Base-by-base conservation (phyloP, 2,329 filamentous ascomycete species). In the Diaporthe citrichinensis region DNA sequence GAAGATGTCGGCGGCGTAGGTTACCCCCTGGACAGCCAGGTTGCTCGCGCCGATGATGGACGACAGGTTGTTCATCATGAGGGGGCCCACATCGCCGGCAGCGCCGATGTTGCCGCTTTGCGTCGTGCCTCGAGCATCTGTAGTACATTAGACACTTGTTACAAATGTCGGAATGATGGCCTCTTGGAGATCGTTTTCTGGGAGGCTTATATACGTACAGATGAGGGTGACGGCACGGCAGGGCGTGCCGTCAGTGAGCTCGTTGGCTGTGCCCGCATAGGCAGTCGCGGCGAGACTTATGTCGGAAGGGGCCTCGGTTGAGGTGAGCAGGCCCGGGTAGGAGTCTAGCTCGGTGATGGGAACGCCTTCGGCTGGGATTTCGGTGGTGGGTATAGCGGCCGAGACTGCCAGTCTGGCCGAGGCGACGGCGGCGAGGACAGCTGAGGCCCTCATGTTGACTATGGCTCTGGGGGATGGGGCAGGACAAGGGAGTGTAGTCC, bases 21-120 rank as follows among this genome's bases (percentile, higher is more conserved):
- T 77, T 23, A 82, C 78, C 2, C 81, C 81, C 71, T 81, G 79
- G 7, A 81, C 78, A 20, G 79, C 79, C 20, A 81, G 57, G 14
- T 73, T 49, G 17, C 72, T 61, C 2, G 68, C 71, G 25, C 74
- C 77, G 46, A 80, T 72, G 14, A 76, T 71, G 41, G 69, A 65
- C 23, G 61, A 57, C 7, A 82, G 71, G 4, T 79, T 79, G 20
- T 78, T 59, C 51, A 80, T 74, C 49, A 81, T 78, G 23, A 78
- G 75, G 3, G 81, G 80, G 6, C 81, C 81, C 15, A 79, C 78
- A 7, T 77, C 76, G 15, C 73, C 75, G 14, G 76, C 36, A 36
- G 68, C 69, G 31, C 76, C 76, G 31, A 77, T 77, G 55, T 77
- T 77, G 62, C 76, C 76, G 41, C 58, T 25, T 44, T 77, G 76